A percentile compares a stretch with the other conserved stretches of the same genome.
Conservation (phyloP, 805 yeast genomes). For the Candida adriatica region DNA sequence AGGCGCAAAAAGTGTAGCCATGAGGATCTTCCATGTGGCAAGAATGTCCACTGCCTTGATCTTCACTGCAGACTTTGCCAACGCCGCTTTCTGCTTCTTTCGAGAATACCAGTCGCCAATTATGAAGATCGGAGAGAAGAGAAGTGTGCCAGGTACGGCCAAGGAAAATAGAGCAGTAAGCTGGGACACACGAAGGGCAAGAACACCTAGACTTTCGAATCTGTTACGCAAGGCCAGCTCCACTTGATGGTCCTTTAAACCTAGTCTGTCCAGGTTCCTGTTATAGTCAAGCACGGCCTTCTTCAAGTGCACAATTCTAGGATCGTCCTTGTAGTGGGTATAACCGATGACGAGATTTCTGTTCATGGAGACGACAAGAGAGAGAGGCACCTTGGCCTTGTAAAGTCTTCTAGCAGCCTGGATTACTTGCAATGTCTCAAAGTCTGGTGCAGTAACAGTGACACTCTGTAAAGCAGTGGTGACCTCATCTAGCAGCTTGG, state of each 20-base stretch:
- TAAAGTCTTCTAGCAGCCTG: conserved; percentile 91
- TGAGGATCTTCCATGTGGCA: conserved; percentile 93
- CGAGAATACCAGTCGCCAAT: conserved; percentile 64
- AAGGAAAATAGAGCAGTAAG: conserved; percentile 46
- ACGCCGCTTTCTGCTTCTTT: conserved; percentile 67
- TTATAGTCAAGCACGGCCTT: conserved; percentile 64
- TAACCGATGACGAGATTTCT: conserved; percentile 82
- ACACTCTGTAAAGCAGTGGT: conserved; percentile 76
- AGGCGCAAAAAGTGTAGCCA: conserved; percentile 82
- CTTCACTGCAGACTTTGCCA: conserved; percentile 88
- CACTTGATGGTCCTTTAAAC: conserved; percentile 68
- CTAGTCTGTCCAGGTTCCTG: conserved; percentile 52
- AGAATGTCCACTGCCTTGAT: conserved; percentile 85
- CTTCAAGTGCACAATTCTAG: conserved; percentile 56
- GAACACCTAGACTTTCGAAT: conserved; percentile 38
- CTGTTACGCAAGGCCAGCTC: conserved; percentile 43
- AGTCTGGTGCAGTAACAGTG: conserved; percentile 90
- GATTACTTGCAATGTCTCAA: conserved; percentile 86
- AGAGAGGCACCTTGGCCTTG: conserved; percentile 61
- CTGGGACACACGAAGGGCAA: conserved; percentile 46
- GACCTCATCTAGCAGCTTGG: conserved; percentile 61
- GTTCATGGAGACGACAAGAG: conserved; percentile 81
- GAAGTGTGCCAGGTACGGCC: conserved; percentile 77
- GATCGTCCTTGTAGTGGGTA: conserved; percentile 65
- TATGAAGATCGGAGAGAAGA: conserved; percentile 82